phyloP scores from a whole-genome alignment of 2,329 filamentous ascomycete species.

The Talaromyces funiculosus region DNA sequence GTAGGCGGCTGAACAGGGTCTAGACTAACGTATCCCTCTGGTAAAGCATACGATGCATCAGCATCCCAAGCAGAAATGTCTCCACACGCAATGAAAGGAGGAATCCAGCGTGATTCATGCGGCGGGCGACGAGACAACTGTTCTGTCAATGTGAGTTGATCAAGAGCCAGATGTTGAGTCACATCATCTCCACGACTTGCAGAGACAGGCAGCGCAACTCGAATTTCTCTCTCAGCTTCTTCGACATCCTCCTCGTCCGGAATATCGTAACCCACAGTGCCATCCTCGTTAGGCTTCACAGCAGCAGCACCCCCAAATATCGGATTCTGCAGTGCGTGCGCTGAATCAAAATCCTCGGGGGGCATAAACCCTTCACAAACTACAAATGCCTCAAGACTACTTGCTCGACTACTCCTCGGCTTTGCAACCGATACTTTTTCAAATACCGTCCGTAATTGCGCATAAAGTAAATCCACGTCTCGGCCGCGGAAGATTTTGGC shows the following conservation, averaged over 20 bases:
- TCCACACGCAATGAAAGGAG: conserved; percentile 93
- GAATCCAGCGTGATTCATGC: conserved; percentile 68
- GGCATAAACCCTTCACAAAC: conserved; percentile 92
- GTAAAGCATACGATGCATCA: conserved; percentile 87
- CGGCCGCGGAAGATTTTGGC: conserved; percentile 95
- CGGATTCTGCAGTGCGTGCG: conserved; percentile 30
- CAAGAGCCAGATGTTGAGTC: conserved; percentile 30
- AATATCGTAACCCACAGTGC: conserved; percentile 32
- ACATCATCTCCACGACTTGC: conserved; percentile 15
- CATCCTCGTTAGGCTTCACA: conserved; percentile 24
- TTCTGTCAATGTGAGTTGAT: conserved; percentile 36
- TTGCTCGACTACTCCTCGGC: conserved; percentile 87
- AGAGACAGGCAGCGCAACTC: conserved; percentile 5
- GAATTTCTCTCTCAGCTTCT: conserved; percentile 32
- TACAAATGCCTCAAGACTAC: conserved; percentile 93
- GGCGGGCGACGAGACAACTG: conserved; percentile 22
- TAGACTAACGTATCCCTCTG: conserved; percentile 76
- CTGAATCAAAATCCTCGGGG: conserved; percentile 30
- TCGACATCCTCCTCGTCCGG: conserved; percentile 33
- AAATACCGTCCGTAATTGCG: conserved; percentile 89
- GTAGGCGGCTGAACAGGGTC: conserved; percentile 94
- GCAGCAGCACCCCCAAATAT: conserved; percentile 35
- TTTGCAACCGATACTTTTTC: conserved; percentile 84
- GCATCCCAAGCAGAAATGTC: conserved; percentile 93
- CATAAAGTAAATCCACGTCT: conserved; percentile 92